Evolutionary conservation across 495 filamentous ascomycete species (phyloP).

Genomic region (Aspergillus campestris): DNA sequence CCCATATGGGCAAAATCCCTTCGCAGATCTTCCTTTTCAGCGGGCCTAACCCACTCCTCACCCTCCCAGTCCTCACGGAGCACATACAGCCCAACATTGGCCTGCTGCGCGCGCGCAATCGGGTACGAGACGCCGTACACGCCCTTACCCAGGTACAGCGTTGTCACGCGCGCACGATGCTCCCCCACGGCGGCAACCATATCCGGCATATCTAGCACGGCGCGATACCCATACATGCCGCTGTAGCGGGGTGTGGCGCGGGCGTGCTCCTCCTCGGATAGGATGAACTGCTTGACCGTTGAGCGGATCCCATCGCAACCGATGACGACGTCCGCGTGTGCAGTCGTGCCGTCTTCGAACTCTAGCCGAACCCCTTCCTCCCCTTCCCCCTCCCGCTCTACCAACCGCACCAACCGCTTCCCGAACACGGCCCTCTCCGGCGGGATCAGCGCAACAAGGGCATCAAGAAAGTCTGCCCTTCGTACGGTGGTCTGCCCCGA

Average conservation of each 20-base stretch:
- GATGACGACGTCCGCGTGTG: slow-evolving; percentile 36
- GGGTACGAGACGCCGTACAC: slow-evolving; percentile 57
- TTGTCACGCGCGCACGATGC: slow-evolving; percentile 39
- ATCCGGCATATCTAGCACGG: slow-evolving; percentile 52
- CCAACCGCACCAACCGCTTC: slow-evolving; percentile 19
- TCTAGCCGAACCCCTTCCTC: slow-evolving; percentile 11
- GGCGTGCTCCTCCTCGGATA: slow-evolving; percentile 28
- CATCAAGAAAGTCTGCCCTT: slow-evolving; percentile 52
- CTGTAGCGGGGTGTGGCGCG: slow-evolving; percentile 32
- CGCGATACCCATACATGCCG: slow-evolving; percentile 49
- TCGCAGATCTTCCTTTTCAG: slow-evolving; percentile 47
- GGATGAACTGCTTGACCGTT: slow-evolving; percentile 34
- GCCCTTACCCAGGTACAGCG: slow-evolving; percentile 50
- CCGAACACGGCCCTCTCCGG: slow-evolving; percentile 26
- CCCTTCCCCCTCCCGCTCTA: slow-evolving; percentile 9
- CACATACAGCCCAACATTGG: slow-evolving; percentile 50
- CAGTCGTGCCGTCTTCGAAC: slow-evolving; percentile 28
- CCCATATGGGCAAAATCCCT: slow-evolving; percentile 49
- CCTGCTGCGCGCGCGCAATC: slow-evolving; percentile 52
- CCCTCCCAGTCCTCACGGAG: slow-evolving; percentile 37
- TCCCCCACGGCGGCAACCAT: slow-evolving; percentile 46
- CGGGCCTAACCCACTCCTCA: slow-evolving; percentile 49
- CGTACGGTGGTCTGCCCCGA: slow-evolving; percentile 33
- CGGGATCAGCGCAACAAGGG: slow-evolving; percentile 48
- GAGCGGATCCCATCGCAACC: slow-evolving; percentile 54